Evolutionary conservation across 2,329 filamentous ascomycete species (phyloP).

Genomic region (Blastomyces silverae): DNA sequence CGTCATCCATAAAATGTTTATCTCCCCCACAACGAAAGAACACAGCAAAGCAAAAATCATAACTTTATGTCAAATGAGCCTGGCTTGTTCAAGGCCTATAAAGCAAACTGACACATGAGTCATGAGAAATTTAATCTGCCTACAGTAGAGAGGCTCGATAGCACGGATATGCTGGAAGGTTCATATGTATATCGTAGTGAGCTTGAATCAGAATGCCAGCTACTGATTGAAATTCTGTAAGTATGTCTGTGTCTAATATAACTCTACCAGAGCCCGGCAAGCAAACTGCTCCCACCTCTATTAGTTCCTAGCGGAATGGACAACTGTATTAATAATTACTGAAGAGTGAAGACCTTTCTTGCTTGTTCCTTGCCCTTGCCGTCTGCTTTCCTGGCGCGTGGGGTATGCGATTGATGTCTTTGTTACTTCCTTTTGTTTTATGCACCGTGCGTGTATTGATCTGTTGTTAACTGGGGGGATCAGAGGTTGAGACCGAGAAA

Average conservation of each 20-base stretch:
- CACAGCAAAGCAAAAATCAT: neutral
- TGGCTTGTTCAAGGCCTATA: neutral
- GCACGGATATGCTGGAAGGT: neutral
- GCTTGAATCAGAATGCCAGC: too few relatives aligned
- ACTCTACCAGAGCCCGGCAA: neutral
- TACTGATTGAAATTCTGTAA: neutral
- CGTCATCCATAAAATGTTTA: constrained; percentile 25
- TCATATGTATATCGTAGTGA: too few relatives aligned
- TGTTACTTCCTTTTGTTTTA: neutral
- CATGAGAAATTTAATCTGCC: neutral
- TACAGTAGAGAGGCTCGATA: neutral
- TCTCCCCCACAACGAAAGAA: neutral
- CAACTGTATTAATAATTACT: neutral
- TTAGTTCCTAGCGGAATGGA: neutral
- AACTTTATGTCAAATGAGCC: neutral
- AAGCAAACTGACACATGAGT: neutral
- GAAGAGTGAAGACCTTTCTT: too few relatives aligned
- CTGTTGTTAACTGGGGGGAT: too few relatives aligned
- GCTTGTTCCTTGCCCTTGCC: neutral
- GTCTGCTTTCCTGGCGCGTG: neutral
- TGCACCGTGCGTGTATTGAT: too few relatives aligned
- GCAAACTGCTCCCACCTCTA: neutral
- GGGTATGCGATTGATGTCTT: neutral
- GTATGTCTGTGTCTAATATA: neutral
- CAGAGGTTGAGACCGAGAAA: too few relatives aligned